These are phyloP conservation scores for Exserohilum turcica DNA, from an alignment of 2,329 filamentous ascomycete species.

Conservation along the genomic window DNA sequence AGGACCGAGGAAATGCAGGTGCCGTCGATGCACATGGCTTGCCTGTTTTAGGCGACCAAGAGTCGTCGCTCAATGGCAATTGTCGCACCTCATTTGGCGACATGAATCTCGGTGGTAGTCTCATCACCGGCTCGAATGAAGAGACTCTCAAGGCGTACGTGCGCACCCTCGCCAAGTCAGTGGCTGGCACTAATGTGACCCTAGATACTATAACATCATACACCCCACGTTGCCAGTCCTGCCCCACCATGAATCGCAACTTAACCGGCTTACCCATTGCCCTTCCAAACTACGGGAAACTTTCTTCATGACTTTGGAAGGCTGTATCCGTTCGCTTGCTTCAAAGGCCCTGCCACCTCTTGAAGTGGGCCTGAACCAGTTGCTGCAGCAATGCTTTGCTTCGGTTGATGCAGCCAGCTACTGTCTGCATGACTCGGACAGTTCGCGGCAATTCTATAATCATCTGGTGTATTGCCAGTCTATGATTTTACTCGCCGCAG, in stretches of 20 bases:
- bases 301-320: slow-evolving; percentile 45
- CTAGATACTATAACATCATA: slow-evolving; percentile 45
- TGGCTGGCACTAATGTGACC: slow-evolving; percentile 16
- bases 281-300: slow-evolving; percentile 44
- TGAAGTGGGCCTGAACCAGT: slow-evolving; percentile 33
- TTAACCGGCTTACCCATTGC: slow-evolving; percentile 45
- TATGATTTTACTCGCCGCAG: slow-evolving; percentile 39
- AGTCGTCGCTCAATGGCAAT: slow-evolving; percentile 39
- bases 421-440: slow-evolving; percentile 33
- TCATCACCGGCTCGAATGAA: slow-evolving; percentile 45
- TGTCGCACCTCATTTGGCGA: slow-evolving; percentile 45
- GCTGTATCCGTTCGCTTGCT: slow-evolving; percentile 39
- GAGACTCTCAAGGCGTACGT: slow-evolving; percentile 43
- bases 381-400: slow-evolving; percentile 38
- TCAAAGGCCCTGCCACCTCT: slow-evolving; percentile 33
- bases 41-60: slow-evolving; percentile 35
- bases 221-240: slow-evolving; percentile 44
- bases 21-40: slow-evolving; percentile 23
- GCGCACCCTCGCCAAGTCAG: no score
- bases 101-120: slow-evolving; percentile 39
- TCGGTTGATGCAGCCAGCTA: slow-evolving; percentile 39
- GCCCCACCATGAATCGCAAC: slow-evolving; percentile 36
- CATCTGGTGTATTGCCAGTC: slow-evolving; percentile 43
- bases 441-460: slow-evolving; percentile 38
- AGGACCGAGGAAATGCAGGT: slow-evolving; percentile 42